Percentiles rank a stretch among this genome's conserved stretches.
Evolutionary conservation across 148 eudicot genomes (phyloP).

Genomic region (Polygonum aviculare): DNA sequence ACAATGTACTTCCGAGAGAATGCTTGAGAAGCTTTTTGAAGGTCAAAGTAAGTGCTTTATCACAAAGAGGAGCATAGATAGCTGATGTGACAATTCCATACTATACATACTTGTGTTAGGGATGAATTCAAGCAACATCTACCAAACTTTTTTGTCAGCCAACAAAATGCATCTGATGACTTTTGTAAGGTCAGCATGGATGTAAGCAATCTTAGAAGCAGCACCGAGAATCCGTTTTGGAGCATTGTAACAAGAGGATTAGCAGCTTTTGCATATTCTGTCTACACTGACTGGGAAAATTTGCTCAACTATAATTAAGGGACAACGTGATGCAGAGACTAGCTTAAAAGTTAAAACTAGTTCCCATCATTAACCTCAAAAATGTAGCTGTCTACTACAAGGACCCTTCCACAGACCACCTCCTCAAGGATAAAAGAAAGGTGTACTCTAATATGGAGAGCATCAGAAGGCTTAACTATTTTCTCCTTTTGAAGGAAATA

Average conservation of each 20-base stretch:
- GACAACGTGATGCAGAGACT: background rate
- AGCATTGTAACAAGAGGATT: background rate
- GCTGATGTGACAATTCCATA: background rate
- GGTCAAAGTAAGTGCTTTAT: background rate
- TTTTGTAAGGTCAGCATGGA: background rate
- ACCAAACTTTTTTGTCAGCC: background rate
- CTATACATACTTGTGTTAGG: background rate
- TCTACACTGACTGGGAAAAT: background rate
- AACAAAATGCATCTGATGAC: background rate
- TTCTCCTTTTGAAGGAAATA: background rate
- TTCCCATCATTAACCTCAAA: background rate
- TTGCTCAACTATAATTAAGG: background rate
- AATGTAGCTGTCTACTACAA: background rate
- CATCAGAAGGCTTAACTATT: background rate
- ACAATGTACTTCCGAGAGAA: background rate
- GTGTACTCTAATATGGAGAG: background rate
- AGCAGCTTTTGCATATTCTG: background rate
- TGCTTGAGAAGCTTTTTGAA: background rate
- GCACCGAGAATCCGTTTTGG: background rate
- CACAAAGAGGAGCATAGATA: background rate
- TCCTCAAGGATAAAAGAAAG: background rate
- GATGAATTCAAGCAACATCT: background rate
- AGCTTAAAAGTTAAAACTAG: background rate
- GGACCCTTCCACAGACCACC: background rate
- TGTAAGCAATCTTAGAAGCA: background rate